Conservation (phyloP, 768 basidiomycete genomes). For the Cystofilobasidium ferigula region DNA sequence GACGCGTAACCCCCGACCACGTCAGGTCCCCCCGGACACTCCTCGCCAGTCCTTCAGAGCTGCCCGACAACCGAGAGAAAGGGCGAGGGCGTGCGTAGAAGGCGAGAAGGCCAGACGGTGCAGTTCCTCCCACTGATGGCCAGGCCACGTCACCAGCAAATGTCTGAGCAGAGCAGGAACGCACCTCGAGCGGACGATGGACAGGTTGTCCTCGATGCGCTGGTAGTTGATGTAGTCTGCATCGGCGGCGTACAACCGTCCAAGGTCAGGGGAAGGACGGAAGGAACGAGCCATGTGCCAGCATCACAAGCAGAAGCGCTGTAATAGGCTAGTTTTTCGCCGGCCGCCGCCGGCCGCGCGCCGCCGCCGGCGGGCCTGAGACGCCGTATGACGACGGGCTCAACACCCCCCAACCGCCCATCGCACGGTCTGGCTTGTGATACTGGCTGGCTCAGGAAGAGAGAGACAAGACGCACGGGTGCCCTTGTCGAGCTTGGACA, state of each 20-base stretch:
- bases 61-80: no score
- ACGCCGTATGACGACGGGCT: neutral
- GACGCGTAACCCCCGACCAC: no score
- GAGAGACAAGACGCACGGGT: conserved; percentile 15
- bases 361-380: neutral
- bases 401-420: neutral
- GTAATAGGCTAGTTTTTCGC: conserved; percentile 6
- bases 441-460: neutral
- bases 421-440: neutral
- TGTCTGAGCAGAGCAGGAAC: conserved; percentile 7
- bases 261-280: neutral
- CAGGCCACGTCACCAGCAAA: neutral
- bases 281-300: neutral
- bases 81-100: no score
- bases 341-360: neutral
- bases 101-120: no score
- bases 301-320: neutral
- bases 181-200: conserved; percentile 29
- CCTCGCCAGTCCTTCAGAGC: no score
- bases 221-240: conserved; percentile 76
- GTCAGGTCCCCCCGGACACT: no score
- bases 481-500: conserved; percentile 60
- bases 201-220: conserved; percentile 84
- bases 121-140: neutral
- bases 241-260: neutral